Percentiles rank a stretch among this genome's conserved stretches.
Evolutionary conservation across 306 rosid genomes (phyloP).

Genomic region (Vigna radiata): DNA sequence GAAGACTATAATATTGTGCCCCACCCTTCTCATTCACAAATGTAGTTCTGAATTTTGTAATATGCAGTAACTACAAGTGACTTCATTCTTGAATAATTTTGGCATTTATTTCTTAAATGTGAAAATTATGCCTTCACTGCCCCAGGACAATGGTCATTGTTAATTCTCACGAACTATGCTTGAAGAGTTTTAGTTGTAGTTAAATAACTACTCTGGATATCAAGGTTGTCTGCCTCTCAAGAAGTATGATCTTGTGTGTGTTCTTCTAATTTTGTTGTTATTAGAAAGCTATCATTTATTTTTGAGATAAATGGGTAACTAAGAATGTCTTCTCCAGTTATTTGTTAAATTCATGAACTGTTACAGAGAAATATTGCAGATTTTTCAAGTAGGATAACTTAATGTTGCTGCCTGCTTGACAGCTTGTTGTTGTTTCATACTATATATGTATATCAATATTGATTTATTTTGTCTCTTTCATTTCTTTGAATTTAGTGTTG

Average conservation of each 20-base stretch:
- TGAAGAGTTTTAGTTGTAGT: background rate
- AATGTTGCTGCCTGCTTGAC: constrained; percentile 4
- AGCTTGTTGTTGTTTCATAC: constrained; percentile 8
- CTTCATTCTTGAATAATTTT: constrained; percentile 5
- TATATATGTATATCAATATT: background rate
- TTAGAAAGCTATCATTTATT: background rate
- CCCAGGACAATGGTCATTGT: background rate
- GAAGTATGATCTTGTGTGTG: background rate
- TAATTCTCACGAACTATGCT: constrained; percentile 14
- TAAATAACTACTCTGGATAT: background rate
- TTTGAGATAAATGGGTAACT: background rate
- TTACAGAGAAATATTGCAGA: background rate
- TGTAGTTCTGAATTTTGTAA: background rate
- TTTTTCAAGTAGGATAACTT: constrained; percentile 10
- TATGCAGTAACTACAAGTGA: background rate
- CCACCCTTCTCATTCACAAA: background rate
- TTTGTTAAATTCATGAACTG: background rate
- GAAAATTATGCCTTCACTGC: background rate
- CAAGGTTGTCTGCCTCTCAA: background rate
- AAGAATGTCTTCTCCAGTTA: constrained; percentile 3
- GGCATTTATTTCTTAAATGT: background rate
- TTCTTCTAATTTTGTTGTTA: constrained; percentile 8
- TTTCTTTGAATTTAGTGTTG: constrained; percentile 72
- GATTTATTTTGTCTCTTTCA: constrained; percentile 28
- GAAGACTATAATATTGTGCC: background rate